phyloP scores from a whole-genome alignment of 176 grass and related monocot genomes.

The Puya raimondii region DNA sequence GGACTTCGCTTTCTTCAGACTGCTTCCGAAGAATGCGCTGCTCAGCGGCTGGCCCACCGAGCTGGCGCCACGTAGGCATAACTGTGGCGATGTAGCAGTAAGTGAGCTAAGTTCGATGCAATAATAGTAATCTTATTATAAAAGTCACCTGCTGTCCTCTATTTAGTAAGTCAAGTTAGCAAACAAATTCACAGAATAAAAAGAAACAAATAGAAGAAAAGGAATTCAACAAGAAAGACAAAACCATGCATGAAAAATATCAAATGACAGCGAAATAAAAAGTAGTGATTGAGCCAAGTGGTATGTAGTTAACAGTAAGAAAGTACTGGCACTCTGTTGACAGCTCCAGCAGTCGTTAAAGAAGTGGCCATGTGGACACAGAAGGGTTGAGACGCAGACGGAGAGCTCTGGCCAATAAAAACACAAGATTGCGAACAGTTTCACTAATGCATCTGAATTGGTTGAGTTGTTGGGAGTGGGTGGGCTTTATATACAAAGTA shows the following conservation, averaged over 20 bases:
- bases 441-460: background rate
- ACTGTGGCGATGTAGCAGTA: background rate
- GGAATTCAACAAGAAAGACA: background rate
- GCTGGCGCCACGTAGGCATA: background rate
- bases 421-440: background rate
- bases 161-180: too few species aligned
- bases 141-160: too few species aligned
- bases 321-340: slow-evolving; percentile 50
- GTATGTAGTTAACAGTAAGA: too few species aligned
- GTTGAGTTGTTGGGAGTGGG: background rate
- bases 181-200: background rate
- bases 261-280: background rate
- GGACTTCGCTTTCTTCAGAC: slow-evolving; percentile 22
- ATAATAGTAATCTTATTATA: too few species aligned
- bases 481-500: background rate
- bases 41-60: background rate
- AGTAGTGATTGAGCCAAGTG: too few species aligned
- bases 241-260: background rate
- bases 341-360: slow-evolving; percentile 47
- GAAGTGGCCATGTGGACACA: slow-evolving; percentile 22
- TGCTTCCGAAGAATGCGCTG: slow-evolving; percentile 27
- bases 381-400: background rate
- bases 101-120: too few species aligned
- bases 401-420: background rate
- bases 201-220: slow-evolving; percentile 6